These are phyloP conservation scores for Crithidia fasciculata DNA, from an alignment of 208 protist genomes.

Conservation along the genomic window DNA sequence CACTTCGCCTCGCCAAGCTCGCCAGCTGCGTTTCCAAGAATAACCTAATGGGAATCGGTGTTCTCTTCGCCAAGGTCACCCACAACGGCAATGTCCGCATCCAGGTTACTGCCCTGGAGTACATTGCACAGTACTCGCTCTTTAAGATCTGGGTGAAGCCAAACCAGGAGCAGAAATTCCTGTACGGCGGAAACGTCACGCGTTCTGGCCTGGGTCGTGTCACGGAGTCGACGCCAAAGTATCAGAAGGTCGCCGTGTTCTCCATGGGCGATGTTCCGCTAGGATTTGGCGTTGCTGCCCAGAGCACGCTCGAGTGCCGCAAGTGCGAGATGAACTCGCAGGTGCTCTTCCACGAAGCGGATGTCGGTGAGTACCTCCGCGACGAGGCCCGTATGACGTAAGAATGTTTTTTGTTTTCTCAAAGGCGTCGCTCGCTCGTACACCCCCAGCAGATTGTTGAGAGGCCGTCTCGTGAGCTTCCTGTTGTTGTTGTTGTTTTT, in stretches of 20 bases:
- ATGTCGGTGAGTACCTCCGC: constrained; percentile 98
- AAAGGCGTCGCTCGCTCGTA: too few relatives aligned
- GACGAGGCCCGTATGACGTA: constrained; percentile 95
- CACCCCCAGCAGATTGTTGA: too few relatives aligned
- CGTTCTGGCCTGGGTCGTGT: constrained; percentile 98
- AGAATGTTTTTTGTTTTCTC: neutral
- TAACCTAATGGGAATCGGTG: constrained; percentile 91
- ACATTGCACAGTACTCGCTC: constrained; percentile 92
- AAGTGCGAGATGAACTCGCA: constrained; percentile 96
- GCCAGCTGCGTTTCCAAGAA: constrained; percentile 87
- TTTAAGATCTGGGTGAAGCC: constrained; percentile 99
- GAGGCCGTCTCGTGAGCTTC: too few relatives aligned
- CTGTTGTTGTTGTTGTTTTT: neutral
- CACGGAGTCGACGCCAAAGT: constrained; percentile 97
- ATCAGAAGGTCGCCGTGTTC: constrained; percentile 97
- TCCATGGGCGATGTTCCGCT: constrained; percentile 98
- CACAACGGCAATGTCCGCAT: constrained; percentile 92
- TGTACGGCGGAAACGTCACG: constrained; percentile 99
- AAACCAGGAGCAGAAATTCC: constrained; percentile 98
- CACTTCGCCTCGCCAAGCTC: constrained; percentile 77
- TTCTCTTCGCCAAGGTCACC: constrained; percentile 90
- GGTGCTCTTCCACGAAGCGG: constrained; percentile 97
- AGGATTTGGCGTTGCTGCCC: constrained; percentile 97
- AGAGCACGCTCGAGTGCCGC: constrained; percentile 96
- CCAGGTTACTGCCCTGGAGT: constrained; percentile 89